Evolutionary conservation across 805 yeast species (phyloP).

Genomic region (Debaryomyces tyrocola): DNA sequence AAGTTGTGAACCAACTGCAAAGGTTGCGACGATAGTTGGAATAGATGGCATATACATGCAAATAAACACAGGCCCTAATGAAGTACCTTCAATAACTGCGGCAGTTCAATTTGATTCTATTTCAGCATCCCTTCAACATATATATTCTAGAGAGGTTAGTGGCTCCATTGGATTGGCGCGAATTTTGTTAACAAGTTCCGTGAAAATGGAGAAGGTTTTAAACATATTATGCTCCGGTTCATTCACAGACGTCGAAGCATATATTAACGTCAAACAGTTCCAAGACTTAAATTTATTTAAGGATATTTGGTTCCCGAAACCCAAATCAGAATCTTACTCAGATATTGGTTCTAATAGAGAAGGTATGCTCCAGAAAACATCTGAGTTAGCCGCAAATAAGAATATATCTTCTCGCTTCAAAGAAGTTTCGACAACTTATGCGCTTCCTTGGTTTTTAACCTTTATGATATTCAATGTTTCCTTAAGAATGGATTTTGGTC

Average conservation of each 20-base stretch:
- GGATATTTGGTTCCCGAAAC: conserved; percentile 74
- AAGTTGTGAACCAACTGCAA: conserved; percentile 93
- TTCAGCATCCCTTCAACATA: conserved; percentile 78
- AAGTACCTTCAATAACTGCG: conserved; percentile 39
- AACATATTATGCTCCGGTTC: conserved; percentile 51
- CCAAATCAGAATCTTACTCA: background rate
- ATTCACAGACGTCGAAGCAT: conserved; percentile 56
- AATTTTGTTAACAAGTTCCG: conserved; percentile 47
- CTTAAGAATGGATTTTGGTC: conserved; percentile 75
- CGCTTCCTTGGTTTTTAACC: conserved; percentile 75
- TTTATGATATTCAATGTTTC: conserved; percentile 52
- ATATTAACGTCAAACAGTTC: conserved; percentile 76
- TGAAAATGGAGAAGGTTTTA: conserved; percentile 42
- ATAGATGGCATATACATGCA: conserved; percentile 65
- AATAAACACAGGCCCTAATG: conserved; percentile 49
- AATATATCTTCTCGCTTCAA: conserved; percentile 49
- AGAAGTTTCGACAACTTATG: conserved; percentile 59
- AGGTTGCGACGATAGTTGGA: conserved; percentile 82
- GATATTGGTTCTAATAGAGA: background rate
- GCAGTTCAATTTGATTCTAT: conserved; percentile 54
- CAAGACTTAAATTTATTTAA: conserved; percentile 82
- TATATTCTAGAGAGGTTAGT: conserved; percentile 86
- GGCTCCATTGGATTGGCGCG: conserved; percentile 58
- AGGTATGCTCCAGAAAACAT: background rate
- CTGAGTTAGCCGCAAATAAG: conserved; percentile 25